These are phyloP conservation scores for Aspergillus sp. DNA, from an alignment of 2,329 filamentous ascomycete genomes.

Conservation along the genomic window DNA sequence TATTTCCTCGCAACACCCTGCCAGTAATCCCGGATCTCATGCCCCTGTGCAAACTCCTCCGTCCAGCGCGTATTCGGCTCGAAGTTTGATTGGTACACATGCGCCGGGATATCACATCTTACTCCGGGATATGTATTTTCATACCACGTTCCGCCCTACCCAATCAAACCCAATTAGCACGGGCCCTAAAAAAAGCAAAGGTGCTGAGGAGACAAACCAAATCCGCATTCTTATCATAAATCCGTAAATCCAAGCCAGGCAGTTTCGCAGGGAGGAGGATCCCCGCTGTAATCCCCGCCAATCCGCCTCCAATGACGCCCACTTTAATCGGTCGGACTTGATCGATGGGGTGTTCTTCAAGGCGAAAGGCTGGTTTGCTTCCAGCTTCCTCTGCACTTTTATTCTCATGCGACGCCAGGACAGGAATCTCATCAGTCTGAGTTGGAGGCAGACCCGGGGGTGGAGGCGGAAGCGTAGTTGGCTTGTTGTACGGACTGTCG, in stretches of 20 bases:
- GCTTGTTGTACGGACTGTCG: not conserved
- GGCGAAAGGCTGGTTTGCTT: slow-evolving; percentile 25
- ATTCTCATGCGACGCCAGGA: too few species aligned
- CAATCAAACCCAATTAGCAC: not conserved
- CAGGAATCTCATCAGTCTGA: too few species aligned
- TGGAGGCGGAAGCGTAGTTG: too few species aligned
- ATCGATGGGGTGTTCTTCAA: slow-evolving; percentile 50
- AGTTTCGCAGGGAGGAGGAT: slow-evolving; percentile 68
- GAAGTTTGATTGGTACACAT: slow-evolving; percentile 70
- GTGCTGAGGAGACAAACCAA: slow-evolving; percentile 50
- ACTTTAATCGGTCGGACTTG: slow-evolving; percentile 53
- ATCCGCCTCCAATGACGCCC: slow-evolving; percentile 63
- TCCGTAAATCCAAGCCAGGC: slow-evolving; percentile 63
- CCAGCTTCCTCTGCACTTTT: too few species aligned
- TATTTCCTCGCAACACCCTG: slow-evolving; percentile 62
- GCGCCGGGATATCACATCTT: slow-evolving; percentile 67
- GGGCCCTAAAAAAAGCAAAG: too few species aligned
- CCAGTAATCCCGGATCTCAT: slow-evolving; percentile 69
- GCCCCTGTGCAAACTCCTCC: slow-evolving; percentile 65
- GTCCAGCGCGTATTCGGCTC: slow-evolving; percentile 68
- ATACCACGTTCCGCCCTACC: slow-evolving; percentile 48
- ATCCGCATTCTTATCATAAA: slow-evolving; percentile 68
- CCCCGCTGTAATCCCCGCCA: slow-evolving; percentile 64
- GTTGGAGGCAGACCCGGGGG: too few species aligned
- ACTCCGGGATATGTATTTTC: slow-evolving; percentile 62